Evolutionary conservation across 2,329 filamentous ascomycete species (phyloP), one percentile per base, ranked within the genome.

Genomic region (Colletotrichum higginsianum): DNA sequence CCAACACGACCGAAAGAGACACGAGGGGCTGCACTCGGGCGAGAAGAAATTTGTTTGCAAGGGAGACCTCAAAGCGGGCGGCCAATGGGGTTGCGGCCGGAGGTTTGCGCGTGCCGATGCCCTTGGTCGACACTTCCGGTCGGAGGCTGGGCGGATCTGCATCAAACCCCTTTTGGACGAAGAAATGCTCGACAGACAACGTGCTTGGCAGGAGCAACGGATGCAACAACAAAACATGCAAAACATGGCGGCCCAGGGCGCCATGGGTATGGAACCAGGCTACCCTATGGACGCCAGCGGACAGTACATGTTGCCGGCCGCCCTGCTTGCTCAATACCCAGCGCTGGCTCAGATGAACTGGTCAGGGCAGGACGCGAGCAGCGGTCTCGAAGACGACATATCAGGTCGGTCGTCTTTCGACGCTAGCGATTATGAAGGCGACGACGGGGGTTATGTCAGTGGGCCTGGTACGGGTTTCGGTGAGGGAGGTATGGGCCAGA

Each of bases 11-110:
- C 92, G 96, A 56, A 99, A 99, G 83, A 92, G 96, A 49, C 96
- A 99, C 82, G 96, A 99, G 83, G 95, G 96, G 49, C 85, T 99
- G 52, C 96, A 99, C 79, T 97, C 94, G 0, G 96, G 96, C 52
- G 96, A 99, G 84, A 99, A 98, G 89, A 98, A 98, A 79, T 99
- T 98, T 80, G 94, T 98, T 9, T 99, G 96, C 83, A 95, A 94
- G 76, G 96, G 96, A 64, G 93, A 95, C 70, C 90, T 99, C 61
- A 95, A 96, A 75, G 90, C 90, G 2, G 91, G 92, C 57, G 92
- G 92, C 6, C 90, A 93, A 75, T 99, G 96, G 96, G 96, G 96
- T 23, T 99, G 96, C 76, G 94, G 94, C 4, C 90, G 96, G 73
- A 90, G 95, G 12, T 99, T 99, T 81, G 96, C 96, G 18, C 94